phyloP scores from a whole-genome alignment of 1,284 basidiomycete species.

The Tilletia walkeri region DNA sequence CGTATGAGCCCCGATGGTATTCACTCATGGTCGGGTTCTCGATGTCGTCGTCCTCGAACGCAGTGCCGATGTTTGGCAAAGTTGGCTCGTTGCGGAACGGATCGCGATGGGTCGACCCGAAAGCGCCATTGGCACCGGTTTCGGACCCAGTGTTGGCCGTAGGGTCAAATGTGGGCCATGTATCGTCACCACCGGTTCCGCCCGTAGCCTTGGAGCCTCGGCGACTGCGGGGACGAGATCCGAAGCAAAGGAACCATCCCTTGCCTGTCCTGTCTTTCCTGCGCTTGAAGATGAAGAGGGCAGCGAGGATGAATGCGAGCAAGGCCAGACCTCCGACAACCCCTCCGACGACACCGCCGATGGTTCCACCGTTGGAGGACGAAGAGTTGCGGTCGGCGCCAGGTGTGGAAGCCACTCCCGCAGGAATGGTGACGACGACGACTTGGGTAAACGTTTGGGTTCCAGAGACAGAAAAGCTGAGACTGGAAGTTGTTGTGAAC shows the following conservation, averaged over 20 bases:
- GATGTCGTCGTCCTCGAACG: neutral
- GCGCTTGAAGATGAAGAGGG: slow-evolving; percentile 26
- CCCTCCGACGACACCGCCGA: slow-evolving; percentile 47
- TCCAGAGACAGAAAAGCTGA: slow-evolving; percentile 30
- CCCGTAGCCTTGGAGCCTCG: too few relatives aligned
- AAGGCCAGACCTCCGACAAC: slow-evolving; percentile 41
- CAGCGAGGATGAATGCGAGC: slow-evolving; percentile 31
- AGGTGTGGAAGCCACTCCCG: slow-evolving; percentile 29
- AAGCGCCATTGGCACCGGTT: neutral
- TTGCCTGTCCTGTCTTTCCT: slow-evolving; percentile 38
- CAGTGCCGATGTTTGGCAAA: neutral
- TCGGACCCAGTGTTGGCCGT: neutral
- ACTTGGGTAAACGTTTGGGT: slow-evolving; percentile 28
- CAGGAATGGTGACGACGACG: slow-evolving; percentile 33
- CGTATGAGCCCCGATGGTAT: slow-evolving; percentile 12
- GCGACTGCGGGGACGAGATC: slow-evolving; percentile 27
- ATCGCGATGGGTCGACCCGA: slow-evolving; percentile 2
- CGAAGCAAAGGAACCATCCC: slow-evolving; percentile 46
- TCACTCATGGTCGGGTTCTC: slow-evolving; percentile 1
- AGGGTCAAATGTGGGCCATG: slow-evolving; percentile 43
- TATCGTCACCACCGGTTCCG: slow-evolving; percentile 29
- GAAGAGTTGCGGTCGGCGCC: slow-evolving; percentile 27
- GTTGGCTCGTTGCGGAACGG: neutral
- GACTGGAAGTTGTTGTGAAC: slow-evolving; percentile 24
- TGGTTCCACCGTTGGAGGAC: slow-evolving; percentile 39